Evolutionary conservation across 352 stramenopile species (phyloP).

Genomic region (Phytopythium kandeliae): DNA sequence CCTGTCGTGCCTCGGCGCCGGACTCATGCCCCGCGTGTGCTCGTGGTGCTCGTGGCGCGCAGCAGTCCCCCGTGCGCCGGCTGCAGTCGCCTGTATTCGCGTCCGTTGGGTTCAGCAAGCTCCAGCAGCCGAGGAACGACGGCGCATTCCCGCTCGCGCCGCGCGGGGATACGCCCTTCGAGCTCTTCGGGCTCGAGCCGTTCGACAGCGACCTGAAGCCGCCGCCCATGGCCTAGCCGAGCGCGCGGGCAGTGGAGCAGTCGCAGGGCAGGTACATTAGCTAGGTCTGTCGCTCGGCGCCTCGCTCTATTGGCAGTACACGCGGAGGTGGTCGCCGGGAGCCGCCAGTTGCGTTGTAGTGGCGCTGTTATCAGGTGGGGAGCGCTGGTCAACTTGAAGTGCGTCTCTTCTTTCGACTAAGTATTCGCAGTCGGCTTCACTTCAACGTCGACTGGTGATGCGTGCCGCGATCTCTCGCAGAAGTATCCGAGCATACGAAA

Average conservation of each 20-base stretch:
- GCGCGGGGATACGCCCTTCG: conserved; percentile 10
- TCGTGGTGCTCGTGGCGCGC: neutral
- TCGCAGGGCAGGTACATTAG: neutral
- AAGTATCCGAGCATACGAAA: neutral
- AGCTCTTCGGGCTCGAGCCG: conserved; percentile 16
- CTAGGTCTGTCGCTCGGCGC: neutral
- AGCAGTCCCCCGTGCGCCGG: conserved; percentile 1
- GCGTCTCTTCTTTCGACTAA: neutral
- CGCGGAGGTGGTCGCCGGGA: too few species aligned
- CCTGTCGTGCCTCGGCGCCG: neutral
- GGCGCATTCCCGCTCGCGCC: conserved; percentile 6
- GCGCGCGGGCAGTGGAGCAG: neutral
- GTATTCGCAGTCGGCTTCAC: neutral
- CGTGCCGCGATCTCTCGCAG: neutral
- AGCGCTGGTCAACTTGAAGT: neutral
- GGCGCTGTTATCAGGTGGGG: neutral
- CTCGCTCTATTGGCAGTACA: neutral
- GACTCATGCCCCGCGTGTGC: neutral
- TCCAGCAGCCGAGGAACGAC: neutral
- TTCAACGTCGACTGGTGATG: neutral
- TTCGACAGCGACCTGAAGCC: conserved; percentile 16
- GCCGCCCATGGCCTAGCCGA: conserved; percentile 6
- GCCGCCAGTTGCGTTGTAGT: too few species aligned
- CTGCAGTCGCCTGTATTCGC: conserved; percentile 4
- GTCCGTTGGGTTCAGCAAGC: neutral